Evolutionary conservation across 2,329 filamentous ascomycete species (phyloP).

Genomic region (Penicillium concentricum): DNA sequence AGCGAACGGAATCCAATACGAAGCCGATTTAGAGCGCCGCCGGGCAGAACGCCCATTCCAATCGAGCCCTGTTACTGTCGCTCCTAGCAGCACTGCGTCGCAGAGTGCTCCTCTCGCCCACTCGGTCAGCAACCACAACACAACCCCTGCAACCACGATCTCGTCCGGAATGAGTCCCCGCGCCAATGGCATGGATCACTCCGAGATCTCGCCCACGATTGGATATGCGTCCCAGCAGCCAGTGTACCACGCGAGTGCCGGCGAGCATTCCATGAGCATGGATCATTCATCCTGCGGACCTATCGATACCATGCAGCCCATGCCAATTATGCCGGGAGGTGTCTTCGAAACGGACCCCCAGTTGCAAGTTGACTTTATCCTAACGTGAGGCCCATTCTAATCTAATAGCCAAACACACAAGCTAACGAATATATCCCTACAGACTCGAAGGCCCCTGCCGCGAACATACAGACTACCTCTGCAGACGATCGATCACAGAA

Average conservation of each 20-base stretch:
- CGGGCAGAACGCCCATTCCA: conserved; percentile 33
- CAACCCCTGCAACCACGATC: conserved; percentile 37
- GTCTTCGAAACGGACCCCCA: conserved; percentile 49
- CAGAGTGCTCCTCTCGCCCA: conserved; percentile 27
- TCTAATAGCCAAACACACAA: background rate
- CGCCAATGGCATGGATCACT: conserved; percentile 25
- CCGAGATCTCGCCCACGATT: conserved; percentile 29
- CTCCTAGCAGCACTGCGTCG: conserved; percentile 39
- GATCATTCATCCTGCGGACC: conserved; percentile 22
- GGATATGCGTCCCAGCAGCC: conserved; percentile 26
- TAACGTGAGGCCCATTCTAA: conserved; percentile 39
- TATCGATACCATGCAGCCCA: conserved; percentile 13
- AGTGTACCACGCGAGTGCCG: conserved; percentile 21
- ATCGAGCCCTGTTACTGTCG: conserved; percentile 45
- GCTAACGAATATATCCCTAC: conserved; percentile 14
- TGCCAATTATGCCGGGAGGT: conserved; percentile 28
- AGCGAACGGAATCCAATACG: conserved; percentile 59
- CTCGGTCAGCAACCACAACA: conserved; percentile 26
- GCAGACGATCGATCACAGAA: conserved; percentile 67
- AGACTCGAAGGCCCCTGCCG: conserved; percentile 57
- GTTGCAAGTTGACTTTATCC: conserved; percentile 48
- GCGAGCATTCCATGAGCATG: conserved; percentile 26
- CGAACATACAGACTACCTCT: conserved; percentile 72
- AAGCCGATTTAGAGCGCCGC: conserved; percentile 46
- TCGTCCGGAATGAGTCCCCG: conserved; percentile 33